Conservation (phyloP, 306 rosid species). For the Dalbergia cultrata region DNA sequence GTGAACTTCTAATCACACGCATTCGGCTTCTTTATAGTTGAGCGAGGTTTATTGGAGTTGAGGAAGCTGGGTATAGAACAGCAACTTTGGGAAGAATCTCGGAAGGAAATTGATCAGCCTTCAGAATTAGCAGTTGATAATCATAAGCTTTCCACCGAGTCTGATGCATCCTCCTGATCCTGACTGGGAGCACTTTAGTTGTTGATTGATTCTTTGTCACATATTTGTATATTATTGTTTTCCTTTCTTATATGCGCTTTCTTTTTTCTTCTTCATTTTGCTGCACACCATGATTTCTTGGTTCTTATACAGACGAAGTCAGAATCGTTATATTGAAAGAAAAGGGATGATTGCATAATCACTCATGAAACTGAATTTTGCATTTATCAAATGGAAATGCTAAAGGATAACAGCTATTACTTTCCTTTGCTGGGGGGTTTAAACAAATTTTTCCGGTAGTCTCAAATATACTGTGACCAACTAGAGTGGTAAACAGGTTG, state of each 20-base stretch:
- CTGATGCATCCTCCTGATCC: constrained; percentile 54
- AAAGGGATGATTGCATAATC: constrained; percentile 35
- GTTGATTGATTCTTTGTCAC: constrained; percentile 42
- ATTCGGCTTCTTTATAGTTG: constrained; percentile 61
- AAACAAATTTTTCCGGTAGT: neutral
- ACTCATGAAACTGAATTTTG: constrained; percentile 26
- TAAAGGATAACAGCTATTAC: neutral
- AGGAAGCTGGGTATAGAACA: constrained; percentile 88
- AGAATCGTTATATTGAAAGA: constrained; percentile 14
- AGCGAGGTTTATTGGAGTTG: constrained; percentile 76
- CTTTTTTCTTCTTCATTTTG: no score
- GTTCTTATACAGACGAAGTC: constrained; percentile 11
- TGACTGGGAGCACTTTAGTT: constrained; percentile 19
- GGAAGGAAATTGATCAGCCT: constrained; percentile 74
- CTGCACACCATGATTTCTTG: neutral
- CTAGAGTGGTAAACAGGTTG: neutral
- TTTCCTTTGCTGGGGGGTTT: neutral
- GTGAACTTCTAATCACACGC: constrained; percentile 3
- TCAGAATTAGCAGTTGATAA: constrained; percentile 38
- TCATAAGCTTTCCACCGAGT: constrained; percentile 57
- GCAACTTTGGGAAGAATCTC: constrained; percentile 90
- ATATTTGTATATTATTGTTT: neutral
- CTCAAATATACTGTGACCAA: neutral
- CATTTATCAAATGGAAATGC: neutral
- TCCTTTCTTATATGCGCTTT: neutral